Percentiles rank a stretch among this genome's conserved stretches.
These are phyloP conservation scores for Heliamphora exappendiculata DNA, from an alignment of 148 eudicot species.

Conservation along the genomic window DNA sequence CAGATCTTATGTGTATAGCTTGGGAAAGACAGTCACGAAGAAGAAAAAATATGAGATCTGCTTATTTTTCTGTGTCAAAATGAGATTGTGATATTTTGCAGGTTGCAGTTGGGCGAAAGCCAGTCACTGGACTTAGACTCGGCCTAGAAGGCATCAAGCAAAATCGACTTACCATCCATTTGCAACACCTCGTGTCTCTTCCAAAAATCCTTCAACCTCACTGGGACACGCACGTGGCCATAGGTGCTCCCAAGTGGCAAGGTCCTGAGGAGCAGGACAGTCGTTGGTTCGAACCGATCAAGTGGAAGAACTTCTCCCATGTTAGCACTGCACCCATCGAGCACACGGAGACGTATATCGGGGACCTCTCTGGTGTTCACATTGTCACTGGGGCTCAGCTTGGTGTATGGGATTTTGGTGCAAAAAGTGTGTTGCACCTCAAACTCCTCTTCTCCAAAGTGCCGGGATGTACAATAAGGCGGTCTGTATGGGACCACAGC, in stretches of 20 bases:
- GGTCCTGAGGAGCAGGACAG: slow-evolving; percentile 99
- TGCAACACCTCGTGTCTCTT: slow-evolving; percentile 87
- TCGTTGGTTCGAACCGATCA: slow-evolving; percentile 98
- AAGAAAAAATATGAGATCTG: background rate
- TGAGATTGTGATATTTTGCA: slow-evolving; percentile 20
- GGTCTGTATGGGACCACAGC: slow-evolving; percentile 97
- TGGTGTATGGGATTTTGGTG: slow-evolving; percentile 96
- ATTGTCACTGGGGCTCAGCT: slow-evolving; percentile 96
- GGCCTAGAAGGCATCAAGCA: slow-evolving; percentile 81
- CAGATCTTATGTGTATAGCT: no score
- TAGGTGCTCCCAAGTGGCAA: slow-evolving; percentile 94
- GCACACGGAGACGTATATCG: slow-evolving; percentile 73
- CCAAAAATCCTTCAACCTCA: slow-evolving; percentile 96
- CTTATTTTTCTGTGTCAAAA: background rate
- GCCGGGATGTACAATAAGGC: slow-evolving; percentile 87
- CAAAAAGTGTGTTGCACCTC: slow-evolving; percentile 77
- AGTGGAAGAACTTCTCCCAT: slow-evolving; percentile 96
- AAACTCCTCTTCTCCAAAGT: slow-evolving; percentile 95
- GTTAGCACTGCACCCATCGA: slow-evolving; percentile 96
- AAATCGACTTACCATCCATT: slow-evolving; percentile 75
- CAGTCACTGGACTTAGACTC: slow-evolving; percentile 85
- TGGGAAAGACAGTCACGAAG: no score
- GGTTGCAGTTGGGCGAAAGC: slow-evolving; percentile 97
- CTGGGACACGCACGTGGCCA: slow-evolving; percentile 92
- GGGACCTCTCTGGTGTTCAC: slow-evolving; percentile 92